Base-by-base conservation (phyloP, 2,329 filamentous ascomycete genomes). In the Calonectria pseudoturangicola region DNA sequence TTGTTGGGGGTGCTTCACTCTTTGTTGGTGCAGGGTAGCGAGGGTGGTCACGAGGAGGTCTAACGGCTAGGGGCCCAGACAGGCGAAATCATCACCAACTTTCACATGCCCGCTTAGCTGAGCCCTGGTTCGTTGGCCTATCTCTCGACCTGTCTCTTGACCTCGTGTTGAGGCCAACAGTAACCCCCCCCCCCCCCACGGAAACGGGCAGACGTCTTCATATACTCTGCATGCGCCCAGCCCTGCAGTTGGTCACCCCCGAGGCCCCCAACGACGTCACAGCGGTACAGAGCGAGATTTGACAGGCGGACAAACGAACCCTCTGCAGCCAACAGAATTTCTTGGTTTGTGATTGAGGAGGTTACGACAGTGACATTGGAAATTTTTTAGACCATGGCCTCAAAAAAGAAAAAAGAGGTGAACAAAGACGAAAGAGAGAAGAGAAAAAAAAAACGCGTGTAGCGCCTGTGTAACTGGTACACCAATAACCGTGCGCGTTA, bases 401-500 rank as follows among this genome's bases (percentile, higher is more conserved):
- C 68, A 70, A 70, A 70, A 41, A 6, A 36, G 21, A 50, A 15
- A 12, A 39, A 9, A 12, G 30, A 9, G 30, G 30, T 9, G 30
- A 33, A 33, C 4, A 18, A n/a, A 27, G 27, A 47, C 21, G 21
- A 63, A 47, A n/a, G n/a, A 2, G 13, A 33, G 6, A 4, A 54
- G 33, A 54, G 10, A 27, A 21, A 25, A 25, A 27, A 45, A 33
- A 63, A 47, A 13, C 18, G 28, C 58, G 21, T 43, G 41, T 21
- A 45, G 50, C 64, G 28, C n/a, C 25, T 10, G 25, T n/a, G n/a
- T 48, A 25, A 15, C 48, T 39, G 47, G 56, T 63, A 66, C 56
- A 58, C 69, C 69, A 64, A 68, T 68, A 64, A 71, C 68, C 69
- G 39, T 10, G 28, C 56, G 16, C 39, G 28, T 28, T 21, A 21